Evolutionary conservation across 179 eudicot genomes (phyloP).

Genomic region (Silene coronaria): DNA sequence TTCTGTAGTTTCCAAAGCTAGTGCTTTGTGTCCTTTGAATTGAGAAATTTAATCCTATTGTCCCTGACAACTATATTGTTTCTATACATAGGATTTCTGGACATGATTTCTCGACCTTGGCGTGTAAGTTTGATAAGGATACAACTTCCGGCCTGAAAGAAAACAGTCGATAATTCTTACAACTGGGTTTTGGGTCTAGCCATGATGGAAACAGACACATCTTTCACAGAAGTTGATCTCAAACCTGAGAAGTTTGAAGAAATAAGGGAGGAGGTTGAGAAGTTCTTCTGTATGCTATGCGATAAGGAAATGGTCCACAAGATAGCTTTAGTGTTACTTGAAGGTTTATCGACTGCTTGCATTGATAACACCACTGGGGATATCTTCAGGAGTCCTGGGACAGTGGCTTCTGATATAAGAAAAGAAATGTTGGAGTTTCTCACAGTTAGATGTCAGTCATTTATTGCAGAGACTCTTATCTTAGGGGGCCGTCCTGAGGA

Average conservation of each 20-base stretch:
- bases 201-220: constrained; percentile 25
- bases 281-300: constrained; percentile 52
- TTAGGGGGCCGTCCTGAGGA: constrained; percentile 47
- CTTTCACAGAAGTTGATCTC: constrained; percentile 39
- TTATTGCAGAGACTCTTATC: constrained; percentile 71
- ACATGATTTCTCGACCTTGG: neutral
- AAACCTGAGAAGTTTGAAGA: constrained; percentile 54
- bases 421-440: constrained; percentile 85
- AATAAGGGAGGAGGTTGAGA: constrained; percentile 42
- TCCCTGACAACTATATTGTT: too few relatives aligned
- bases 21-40: too few relatives aligned
- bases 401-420: constrained; percentile 74
- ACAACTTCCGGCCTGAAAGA: neutral
- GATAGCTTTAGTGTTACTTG: constrained; percentile 63
- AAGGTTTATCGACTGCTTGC: constrained; percentile 84
- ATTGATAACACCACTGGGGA: constrained; percentile 88
- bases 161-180: neutral
- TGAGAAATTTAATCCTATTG: too few relatives aligned
- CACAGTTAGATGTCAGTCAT: constrained; percentile 55
- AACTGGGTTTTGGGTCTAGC: neutral
- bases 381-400: constrained; percentile 63
- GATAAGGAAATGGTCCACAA: constrained; percentile 67
- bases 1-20: too few relatives aligned
- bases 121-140: neutral
- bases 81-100: neutral